Evolutionary conservation across 805 yeast genomes (phyloP), one percentile per base, ranked within the genome.

Genomic region (Diddensiella transvaalensis): DNA sequence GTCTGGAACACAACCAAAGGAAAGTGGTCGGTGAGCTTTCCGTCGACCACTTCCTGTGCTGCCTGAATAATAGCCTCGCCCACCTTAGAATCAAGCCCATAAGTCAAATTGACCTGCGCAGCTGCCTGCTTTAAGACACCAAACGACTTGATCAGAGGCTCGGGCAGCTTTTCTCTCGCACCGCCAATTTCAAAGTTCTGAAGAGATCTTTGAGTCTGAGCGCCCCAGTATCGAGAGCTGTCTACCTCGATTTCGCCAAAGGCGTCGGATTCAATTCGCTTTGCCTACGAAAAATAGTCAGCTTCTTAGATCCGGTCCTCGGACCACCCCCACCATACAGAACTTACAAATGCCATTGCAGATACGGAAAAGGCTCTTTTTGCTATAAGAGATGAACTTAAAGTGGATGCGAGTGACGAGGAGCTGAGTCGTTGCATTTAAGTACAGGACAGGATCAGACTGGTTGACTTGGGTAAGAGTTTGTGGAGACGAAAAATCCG

Each of bases 1-100:
- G 99, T 93, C 76, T 93, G 99, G 85, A 89, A 93, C 32, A 93
- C 97, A 50, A 93, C 99, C 68, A 93, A 77, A 50, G 99, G 99
- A 83, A 93, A 93, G 71, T 93, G 96, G 62, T 85, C 96, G 54
- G 81, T 78, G 66, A 93, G 79, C 69, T 88, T 87, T 57, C 99
- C 99, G 60, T 84, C 87, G 42, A 86, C 76, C 35, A 93, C 98
- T 70, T 93, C 99, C 60, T 89, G 85, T 51, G 98, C 97, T 44
- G 98, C 99, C 66, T 82, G 77, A 72, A 87, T 83, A 66, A 93
- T 93, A 44, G 96, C 96, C 32, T 70, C 73, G 5, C 96, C 82
- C 41, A 91, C 64, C 69, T 84, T 82, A 52, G 96, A 85, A 66
- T 91, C 96, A 57, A 91, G 77, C 37, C 98, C 98, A 59, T 87